Conservation (phyloP, 2,329 filamentous ascomycete genomes). For the Arthrobotrys sphaeroides region DNA sequence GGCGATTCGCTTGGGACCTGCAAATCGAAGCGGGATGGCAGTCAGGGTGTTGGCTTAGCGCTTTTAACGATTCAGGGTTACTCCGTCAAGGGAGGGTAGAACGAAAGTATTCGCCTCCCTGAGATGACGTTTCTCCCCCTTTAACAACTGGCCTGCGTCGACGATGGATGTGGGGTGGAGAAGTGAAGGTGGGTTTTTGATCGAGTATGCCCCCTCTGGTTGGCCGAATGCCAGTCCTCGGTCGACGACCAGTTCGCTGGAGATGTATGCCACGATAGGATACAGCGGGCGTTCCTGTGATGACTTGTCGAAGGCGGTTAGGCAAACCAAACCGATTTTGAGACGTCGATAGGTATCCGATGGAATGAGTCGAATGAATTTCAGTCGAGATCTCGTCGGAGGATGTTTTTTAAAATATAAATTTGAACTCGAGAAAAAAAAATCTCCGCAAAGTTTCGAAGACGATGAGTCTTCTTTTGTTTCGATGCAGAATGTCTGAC, state of each 20-base stretch:
- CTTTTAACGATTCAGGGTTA: conserved; percentile 49
- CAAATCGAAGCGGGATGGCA: not conserved
- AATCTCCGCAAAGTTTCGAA: conserved; percentile 2
- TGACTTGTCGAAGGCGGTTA: conserved; percentile 42
- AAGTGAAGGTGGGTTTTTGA: conserved; percentile 24
- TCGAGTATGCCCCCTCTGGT: conserved; percentile 11
- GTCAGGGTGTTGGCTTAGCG: not conserved
- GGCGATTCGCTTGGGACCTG: conserved; percentile 1
- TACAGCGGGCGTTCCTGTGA: conserved; percentile 28
- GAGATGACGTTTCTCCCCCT: conserved; percentile 45
- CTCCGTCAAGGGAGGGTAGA: conserved; percentile 54
- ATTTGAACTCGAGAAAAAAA: not conserved
- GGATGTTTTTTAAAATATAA: conserved; percentile 2
- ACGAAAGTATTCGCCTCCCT: conserved; percentile 50
- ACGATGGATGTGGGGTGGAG: conserved; percentile 24
- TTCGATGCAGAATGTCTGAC: conserved; percentile 16
- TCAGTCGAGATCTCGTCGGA: not conserved
- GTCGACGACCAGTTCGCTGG: conserved; percentile 17
- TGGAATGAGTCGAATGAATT: not conserved
- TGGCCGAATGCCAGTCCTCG: conserved; percentile 28
- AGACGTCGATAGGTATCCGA: conserved; percentile 8
- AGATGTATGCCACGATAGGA: conserved; percentile 42
- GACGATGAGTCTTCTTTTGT: not conserved
- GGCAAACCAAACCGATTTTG: not conserved
- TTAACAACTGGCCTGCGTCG: conserved; percentile 48